Evolutionary conservation across 805 yeast genomes (phyloP).

Genomic region (Saturnispora dispora): DNA sequence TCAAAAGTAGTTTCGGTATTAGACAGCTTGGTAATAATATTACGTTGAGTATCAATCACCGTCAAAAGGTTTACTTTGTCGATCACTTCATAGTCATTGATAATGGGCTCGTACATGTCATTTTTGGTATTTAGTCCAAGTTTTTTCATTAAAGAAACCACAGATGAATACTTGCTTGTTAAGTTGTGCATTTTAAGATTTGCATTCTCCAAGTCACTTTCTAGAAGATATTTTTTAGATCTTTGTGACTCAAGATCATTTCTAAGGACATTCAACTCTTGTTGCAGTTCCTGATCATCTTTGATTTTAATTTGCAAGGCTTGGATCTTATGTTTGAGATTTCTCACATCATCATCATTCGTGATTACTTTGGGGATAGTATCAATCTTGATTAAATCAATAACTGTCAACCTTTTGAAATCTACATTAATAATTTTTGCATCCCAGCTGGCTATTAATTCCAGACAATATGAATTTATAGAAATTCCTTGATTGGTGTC

Average conservation of each 20-base stretch:
- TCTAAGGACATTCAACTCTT: conserved; percentile 1
- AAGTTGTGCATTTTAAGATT: background rate
- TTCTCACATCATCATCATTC: conserved; percentile 13
- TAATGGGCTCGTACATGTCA: background rate
- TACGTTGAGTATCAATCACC: conserved; percentile 9
- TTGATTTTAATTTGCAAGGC: conserved; percentile 31
- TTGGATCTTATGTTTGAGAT: conserved; percentile 37
- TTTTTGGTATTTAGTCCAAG: conserved; percentile 2
- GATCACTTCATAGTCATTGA: conserved; percentile 7
- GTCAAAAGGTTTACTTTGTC: conserved; percentile 8
- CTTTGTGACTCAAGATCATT: background rate
- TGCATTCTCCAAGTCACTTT: background rate
- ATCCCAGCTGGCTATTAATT: background rate
- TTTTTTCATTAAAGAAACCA: background rate
- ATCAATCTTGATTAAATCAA: background rate
- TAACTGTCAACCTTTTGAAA: background rate
- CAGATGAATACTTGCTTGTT: background rate
- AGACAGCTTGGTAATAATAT: conserved; percentile 8
- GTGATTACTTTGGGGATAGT: background rate
- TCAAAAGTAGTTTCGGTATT: background rate
- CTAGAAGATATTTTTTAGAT: background rate
- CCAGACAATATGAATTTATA: background rate
- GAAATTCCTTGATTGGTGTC: background rate
- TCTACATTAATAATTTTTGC: background rate
- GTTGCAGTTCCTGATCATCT: conserved; percentile 9